Evolutionary conservation across 495 filamentous ascomycete species (phyloP).

Genomic region (Hyaloscypha variabilis): DNA sequence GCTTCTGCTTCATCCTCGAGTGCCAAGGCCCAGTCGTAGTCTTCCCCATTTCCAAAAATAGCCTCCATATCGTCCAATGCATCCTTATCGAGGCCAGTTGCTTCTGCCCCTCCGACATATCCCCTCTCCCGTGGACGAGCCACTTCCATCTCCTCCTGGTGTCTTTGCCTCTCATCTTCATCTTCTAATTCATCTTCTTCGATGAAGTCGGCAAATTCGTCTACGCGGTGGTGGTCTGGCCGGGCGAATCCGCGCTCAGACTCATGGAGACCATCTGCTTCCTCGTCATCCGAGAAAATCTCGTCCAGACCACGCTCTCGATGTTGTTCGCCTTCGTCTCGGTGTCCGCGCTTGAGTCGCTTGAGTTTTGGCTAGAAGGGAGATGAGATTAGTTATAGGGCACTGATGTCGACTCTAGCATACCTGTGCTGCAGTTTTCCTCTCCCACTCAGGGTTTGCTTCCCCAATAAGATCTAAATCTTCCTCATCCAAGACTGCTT

Average conservation of each 20-base stretch:
- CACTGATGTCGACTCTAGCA: constrained; percentile 18
- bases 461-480: constrained; percentile 94
- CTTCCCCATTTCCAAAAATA: constrained; percentile 92
- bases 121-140: constrained; percentile 68
- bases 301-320: constrained; percentile 75
- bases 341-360: constrained; percentile 88
- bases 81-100: constrained; percentile 82
- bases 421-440: constrained; percentile 66
- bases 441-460: constrained; percentile 68
- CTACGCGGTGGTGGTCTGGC: constrained; percentile 56
- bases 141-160: constrained; percentile 87
- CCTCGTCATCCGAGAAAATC: constrained; percentile 96
- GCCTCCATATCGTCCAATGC: constrained; percentile 92
- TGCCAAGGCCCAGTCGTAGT: constrained; percentile 91
- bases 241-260: constrained; percentile 50
- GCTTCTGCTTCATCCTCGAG: constrained; percentile 81
- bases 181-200: constrained; percentile 93
- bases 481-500: constrained; percentile 90
- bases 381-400: constrained; percentile 29
- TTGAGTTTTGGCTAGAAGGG: constrained; percentile 80
- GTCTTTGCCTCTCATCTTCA: constrained; percentile 71
- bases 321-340: constrained; percentile 64
- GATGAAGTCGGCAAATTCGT: constrained; percentile 97
- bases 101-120: constrained; percentile 65
- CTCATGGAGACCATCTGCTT: constrained; percentile 55